A percentile compares a stretch with the other conserved stretches of the same genome.
These are phyloP conservation scores for Discostella stelligera DNA, from an alignment of 352 stramenopile genomes.

Conservation along the genomic window DNA sequence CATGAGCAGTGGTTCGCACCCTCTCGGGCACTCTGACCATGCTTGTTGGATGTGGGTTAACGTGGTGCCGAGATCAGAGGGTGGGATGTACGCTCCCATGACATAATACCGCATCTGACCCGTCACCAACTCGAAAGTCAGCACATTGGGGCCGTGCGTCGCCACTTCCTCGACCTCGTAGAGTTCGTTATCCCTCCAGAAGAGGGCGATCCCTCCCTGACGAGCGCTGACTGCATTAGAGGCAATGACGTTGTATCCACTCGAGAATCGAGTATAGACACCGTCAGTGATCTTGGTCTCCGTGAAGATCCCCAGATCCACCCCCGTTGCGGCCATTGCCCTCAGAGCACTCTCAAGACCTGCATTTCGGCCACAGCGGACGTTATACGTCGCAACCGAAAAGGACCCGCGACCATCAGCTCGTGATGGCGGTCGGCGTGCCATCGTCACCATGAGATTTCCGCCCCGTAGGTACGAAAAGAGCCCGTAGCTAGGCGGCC, in stretches of 20 bases:
- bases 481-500: neutral
- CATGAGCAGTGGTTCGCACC: constrained; percentile 17
- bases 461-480: constrained; percentile 6
- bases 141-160: constrained; percentile 11
- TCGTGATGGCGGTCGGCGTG: constrained; percentile 2
- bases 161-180: constrained; percentile 27
- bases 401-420: constrained; percentile 15
- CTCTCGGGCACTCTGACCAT: neutral
- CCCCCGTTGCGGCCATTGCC: constrained; percentile 14
- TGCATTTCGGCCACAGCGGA: constrained; percentile 19
- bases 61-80: constrained; percentile 6
- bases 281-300: constrained; percentile 31
- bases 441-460: neutral
- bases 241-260: constrained; percentile 11
- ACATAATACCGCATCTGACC: constrained; percentile 10
- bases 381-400: constrained; percentile 16
- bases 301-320: constrained; percentile 17
- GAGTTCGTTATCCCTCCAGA: neutral
- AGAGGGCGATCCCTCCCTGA: constrained; percentile 21
- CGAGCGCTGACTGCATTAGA: neutral
- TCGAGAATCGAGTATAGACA: constrained; percentile 7
- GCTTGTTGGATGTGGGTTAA: constrained; percentile 1
- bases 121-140: constrained; percentile 23
- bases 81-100: constrained; percentile 26
- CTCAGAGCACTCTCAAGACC: constrained; percentile 18